These are phyloP conservation scores for Thielaviopsis euricoi DNA, from an alignment of 2,329 filamentous ascomycete genomes.

Conservation along the genomic window DNA sequence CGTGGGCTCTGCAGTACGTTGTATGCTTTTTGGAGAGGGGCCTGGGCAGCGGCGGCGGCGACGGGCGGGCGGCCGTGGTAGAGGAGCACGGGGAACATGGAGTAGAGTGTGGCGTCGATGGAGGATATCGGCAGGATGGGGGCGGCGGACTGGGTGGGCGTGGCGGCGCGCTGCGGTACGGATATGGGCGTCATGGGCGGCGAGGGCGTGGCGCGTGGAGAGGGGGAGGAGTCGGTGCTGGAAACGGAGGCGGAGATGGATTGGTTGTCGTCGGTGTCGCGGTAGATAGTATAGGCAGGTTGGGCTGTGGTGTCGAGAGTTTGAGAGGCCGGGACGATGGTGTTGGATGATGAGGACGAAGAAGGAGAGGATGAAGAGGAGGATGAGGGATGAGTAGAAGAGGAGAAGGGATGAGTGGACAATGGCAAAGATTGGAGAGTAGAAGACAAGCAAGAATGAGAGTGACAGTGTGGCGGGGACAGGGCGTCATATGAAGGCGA, in stretches of 20 bases:
- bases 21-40: slow-evolving; percentile 21
- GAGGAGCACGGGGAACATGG: slow-evolving; percentile 10
- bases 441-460: background rate
- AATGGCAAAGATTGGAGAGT: background rate
- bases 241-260: background rate
- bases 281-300: no score
- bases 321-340: background rate
- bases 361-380: background rate
- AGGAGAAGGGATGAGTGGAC: background rate
- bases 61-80: slow-evolving; percentile 7
- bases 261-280: background rate
- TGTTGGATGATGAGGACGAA: background rate
- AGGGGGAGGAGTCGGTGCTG: background rate
- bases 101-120: slow-evolving; percentile 5
- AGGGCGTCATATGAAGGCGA: background rate
- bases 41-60: no score
- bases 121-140: background rate
- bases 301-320: background rate
- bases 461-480: background rate
- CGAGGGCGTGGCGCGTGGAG: background rate
- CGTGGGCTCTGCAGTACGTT: slow-evolving; percentile 24
- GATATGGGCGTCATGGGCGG: slow-evolving; percentile 4
- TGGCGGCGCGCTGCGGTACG: background rate
- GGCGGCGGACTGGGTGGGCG: background rate
- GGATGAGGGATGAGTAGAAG: background rate